These are phyloP conservation scores for Iris macrosiphon DNA, from an alignment of 106 monocot genomes.

Conservation along the genomic window DNA sequence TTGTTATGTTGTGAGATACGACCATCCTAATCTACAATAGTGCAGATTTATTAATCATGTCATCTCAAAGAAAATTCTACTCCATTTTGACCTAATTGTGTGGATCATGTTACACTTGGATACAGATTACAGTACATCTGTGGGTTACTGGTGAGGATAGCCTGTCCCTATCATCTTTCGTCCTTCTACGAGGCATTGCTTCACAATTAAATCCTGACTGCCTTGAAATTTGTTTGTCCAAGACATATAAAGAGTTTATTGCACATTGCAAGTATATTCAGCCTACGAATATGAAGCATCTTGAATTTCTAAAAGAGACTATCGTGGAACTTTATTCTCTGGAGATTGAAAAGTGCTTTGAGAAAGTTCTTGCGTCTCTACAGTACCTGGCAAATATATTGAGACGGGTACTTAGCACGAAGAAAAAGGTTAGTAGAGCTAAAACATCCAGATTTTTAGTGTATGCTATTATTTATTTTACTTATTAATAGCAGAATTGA, in stretches of 20 bases:
- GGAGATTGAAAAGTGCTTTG: slow-evolving; percentile 53
- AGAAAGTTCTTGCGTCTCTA: slow-evolving; percentile 36
- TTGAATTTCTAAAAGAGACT: slow-evolving; percentile 44
- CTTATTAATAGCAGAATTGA: background rate
- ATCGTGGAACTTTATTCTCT: slow-evolving; percentile 65
- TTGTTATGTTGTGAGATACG: too few relatives aligned
- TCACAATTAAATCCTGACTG: slow-evolving; percentile 28
- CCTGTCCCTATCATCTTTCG: slow-evolving; percentile 56
- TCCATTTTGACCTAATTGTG: background rate
- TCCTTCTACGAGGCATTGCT: slow-evolving; percentile 48
- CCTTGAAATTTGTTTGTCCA: slow-evolving; percentile 43
- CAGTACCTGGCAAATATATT: slow-evolving; percentile 50
- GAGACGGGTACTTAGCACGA: slow-evolving; percentile 41
- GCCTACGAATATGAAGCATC: slow-evolving; percentile 36
- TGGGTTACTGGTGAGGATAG: slow-evolving; percentile 84
- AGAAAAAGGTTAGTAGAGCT: slow-evolving; percentile 50
- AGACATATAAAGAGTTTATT: slow-evolving; percentile 50
- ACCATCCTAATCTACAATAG: too few relatives aligned
- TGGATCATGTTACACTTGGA: slow-evolving; percentile 5
- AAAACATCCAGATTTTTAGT: background rate
- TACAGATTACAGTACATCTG: slow-evolving; percentile 70
- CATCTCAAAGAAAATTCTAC: background rate
- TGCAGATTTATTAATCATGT: too few relatives aligned
- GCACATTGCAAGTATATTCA: slow-evolving; percentile 64
- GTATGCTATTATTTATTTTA: background rate